These are phyloP conservation scores for Anisodus tanguticus DNA, from an alignment of 257 asterid genomes.

Conservation along the genomic window DNA sequence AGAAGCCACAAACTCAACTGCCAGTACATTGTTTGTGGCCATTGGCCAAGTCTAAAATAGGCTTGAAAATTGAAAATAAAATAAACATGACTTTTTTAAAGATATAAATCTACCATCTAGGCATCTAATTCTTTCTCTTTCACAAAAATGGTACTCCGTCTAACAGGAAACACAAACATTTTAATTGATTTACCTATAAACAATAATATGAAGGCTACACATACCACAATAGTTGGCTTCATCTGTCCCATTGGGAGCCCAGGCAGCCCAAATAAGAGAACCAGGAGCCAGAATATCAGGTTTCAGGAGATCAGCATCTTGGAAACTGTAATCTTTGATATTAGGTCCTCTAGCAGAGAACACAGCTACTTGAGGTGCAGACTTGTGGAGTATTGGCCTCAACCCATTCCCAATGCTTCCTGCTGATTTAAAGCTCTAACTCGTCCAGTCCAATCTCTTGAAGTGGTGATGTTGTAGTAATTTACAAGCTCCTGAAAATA, in stretches of 20 bases:
- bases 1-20: neutral
- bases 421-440: slow-evolving; percentile 83
- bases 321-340: slow-evolving; percentile 88
- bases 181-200: slow-evolving; percentile 20
- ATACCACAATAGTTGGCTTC: slow-evolving; percentile 88
- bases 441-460: slow-evolving; percentile 94
- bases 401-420: slow-evolving; percentile 90
- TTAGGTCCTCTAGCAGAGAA: slow-evolving; percentile 99
- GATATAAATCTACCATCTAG: neutral
- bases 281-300: slow-evolving; percentile 99
- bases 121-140: neutral
- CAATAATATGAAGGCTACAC: slow-evolving; percentile 3
- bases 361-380: slow-evolving; percentile 97
- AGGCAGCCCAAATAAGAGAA: slow-evolving; percentile 98
- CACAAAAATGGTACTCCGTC: neutral
- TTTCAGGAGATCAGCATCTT: slow-evolving; percentile 92
- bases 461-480: slow-evolving; percentile 81
- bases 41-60: neutral
- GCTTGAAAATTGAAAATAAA: neutral
- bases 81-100: neutral
- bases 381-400: slow-evolving; percentile 80
- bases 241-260: slow-evolving; percentile 97
- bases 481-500: slow-evolving; percentile 77
- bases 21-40: slow-evolving; percentile 7
- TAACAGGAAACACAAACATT: slow-evolving; percentile 22